Evolutionary conservation across 768 basidiomycete species (phyloP).

Genomic region (Phylloporus sp.): DNA sequence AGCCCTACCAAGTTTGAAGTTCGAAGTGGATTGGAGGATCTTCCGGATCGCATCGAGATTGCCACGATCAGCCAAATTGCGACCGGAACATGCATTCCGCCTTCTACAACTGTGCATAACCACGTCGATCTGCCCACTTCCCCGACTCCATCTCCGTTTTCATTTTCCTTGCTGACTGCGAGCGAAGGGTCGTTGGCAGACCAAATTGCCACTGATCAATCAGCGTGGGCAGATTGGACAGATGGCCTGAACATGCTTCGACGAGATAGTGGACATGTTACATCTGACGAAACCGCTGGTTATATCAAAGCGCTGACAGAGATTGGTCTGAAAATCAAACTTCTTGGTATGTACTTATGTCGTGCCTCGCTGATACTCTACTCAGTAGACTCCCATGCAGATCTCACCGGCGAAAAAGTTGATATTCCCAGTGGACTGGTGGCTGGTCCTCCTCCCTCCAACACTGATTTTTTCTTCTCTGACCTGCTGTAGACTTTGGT

Average conservation of each 20-base stretch:
- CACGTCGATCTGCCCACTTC: constrained; percentile 56
- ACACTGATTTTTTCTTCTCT: constrained; percentile 84
- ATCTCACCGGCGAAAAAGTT: constrained; percentile 84
- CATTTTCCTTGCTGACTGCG: constrained; percentile 71
- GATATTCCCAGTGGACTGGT: constrained; percentile 80
- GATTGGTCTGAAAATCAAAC: constrained; percentile 87
- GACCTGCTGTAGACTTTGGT: constrained; percentile 41
- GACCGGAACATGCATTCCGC: constrained; percentile 67
- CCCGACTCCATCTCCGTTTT: constrained; percentile 60
- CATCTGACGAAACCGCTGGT: constrained; percentile 80
- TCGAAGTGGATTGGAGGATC: constrained; percentile 78
- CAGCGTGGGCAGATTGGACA: constrained; percentile 90
- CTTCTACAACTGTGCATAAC: constrained; percentile 60
- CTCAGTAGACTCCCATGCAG: constrained; percentile 36
- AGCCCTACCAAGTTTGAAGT: constrained; percentile 76
- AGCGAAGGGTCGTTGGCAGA: constrained; percentile 74
- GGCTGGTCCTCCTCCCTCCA: constrained; percentile 74
- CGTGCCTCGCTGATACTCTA: not conserved
- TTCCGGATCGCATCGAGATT: constrained; percentile 83
- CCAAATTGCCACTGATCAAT: constrained; percentile 71
- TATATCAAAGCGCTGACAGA: constrained; percentile 87
- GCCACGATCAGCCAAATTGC: constrained; percentile 76
- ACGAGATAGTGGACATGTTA: constrained; percentile 75
- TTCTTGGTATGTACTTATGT: constrained; percentile 56
- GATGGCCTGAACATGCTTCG: constrained; percentile 89